Percentiles rank a stretch among this genome's conserved stretches.
These are phyloP conservation scores for Ustilago xerochloae DNA, from an alignment of 1,284 basidiomycete genomes.

Conservation along the genomic window DNA sequence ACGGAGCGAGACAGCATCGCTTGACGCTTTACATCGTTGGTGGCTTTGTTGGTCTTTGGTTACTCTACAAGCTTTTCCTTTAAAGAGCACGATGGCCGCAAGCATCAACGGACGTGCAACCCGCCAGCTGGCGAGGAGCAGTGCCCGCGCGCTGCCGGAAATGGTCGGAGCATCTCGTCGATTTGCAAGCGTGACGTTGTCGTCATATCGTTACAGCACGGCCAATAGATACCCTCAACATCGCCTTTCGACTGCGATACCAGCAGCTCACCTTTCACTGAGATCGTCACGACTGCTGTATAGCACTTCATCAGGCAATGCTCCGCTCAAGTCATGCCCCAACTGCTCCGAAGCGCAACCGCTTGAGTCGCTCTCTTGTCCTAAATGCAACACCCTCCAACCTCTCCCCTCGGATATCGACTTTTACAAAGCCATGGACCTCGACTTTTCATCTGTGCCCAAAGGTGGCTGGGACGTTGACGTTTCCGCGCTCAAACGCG, in stretches of 20 bases:
- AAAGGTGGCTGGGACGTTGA: constrained; percentile 59
- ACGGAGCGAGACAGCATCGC: constrained; percentile 50
- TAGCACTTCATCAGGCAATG: constrained; percentile 9
- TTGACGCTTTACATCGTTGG: constrained; percentile 55
- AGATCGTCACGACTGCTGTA: background rate
- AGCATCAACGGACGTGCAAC: background rate
- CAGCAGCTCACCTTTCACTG: too few relatives aligned
- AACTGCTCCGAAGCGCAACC: constrained; percentile 39
- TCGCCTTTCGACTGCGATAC: background rate
- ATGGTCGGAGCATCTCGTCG: background rate
- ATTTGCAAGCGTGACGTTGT: background rate
- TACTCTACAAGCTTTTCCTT: constrained; percentile 55
- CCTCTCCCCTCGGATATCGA: constrained; percentile 54
- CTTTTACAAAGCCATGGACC: constrained; percentile 58
- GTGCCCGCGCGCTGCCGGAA: background rate
- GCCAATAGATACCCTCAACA: background rate
- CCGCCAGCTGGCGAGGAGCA: background rate
- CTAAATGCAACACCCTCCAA: constrained; percentile 53
- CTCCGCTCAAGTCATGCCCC: constrained; percentile 40
- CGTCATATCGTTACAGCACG: background rate
- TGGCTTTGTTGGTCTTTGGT: constrained; percentile 51
- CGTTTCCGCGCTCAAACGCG: constrained; percentile 47
- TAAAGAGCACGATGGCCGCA: constrained; percentile 1
- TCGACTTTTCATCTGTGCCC: constrained; percentile 38
- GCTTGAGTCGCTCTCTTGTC: constrained; percentile 46